phyloP scores from a whole-genome alignment of 169 alveolate species.

The Plasmodium vinckei region DNA sequence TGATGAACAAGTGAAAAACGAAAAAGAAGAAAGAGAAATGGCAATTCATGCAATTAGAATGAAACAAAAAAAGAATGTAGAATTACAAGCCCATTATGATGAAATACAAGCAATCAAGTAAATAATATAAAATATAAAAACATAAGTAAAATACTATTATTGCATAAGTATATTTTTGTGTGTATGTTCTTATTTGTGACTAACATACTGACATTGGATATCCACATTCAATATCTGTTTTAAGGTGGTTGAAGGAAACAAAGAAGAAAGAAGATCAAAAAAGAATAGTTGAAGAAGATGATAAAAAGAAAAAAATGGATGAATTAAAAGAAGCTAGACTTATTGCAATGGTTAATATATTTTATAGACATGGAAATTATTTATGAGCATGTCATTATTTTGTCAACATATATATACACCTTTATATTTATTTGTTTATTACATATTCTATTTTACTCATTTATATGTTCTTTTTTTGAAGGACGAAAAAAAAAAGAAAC shows the following conservation, averaged over 20 bases:
- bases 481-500: constrained; percentile 45
- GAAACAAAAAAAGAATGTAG: constrained; percentile 72
- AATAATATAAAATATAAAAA: background rate
- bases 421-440: background rate
- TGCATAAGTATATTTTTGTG: background rate
- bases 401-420: background rate
- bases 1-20: constrained; percentile 51
- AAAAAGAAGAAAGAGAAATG: constrained; percentile 66
- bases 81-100: constrained; percentile 59
- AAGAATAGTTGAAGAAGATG: constrained; percentile 48
- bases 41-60: constrained; percentile 68
- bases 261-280: constrained; percentile 50
- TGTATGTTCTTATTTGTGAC: background rate
- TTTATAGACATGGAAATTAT: background rate
- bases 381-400: background rate
- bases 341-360: constrained; percentile 60
- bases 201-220: background rate
- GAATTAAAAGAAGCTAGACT: constrained; percentile 61
- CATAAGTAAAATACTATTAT: background rate
- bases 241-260: constrained; percentile 66
- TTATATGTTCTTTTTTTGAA: constrained; percentile 3
- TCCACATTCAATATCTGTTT: constrained; percentile 13
- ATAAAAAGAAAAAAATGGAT: constrained; percentile 48
- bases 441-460: background rate
- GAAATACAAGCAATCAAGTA: constrained; percentile 72